Percentiles rank a stretch among this genome's conserved stretches.
Evolutionary conservation across 768 basidiomycete genomes (phyloP).

Genomic region (Rossbeevera mucosa): DNA sequence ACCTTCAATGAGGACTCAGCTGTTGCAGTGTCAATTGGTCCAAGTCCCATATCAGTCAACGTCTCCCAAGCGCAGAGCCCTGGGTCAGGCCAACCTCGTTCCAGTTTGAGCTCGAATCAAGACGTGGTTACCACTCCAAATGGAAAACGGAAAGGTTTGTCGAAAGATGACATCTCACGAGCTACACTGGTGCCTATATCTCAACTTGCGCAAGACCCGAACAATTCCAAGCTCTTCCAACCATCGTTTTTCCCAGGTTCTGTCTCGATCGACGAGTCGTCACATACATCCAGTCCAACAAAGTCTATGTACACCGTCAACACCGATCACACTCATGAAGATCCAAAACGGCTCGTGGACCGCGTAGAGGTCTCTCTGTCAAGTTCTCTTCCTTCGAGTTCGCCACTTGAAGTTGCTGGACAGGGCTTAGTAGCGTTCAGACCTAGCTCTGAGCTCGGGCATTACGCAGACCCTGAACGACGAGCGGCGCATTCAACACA

Average conservation of each 20-base stretch:
- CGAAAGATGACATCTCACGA: slow-evolving; percentile 59
- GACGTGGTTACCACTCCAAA: slow-evolving; percentile 21
- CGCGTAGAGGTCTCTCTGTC: slow-evolving; percentile 60
- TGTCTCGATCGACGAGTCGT: slow-evolving; percentile 20
- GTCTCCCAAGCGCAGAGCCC: slow-evolving; percentile 23
- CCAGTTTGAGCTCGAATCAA: slow-evolving; percentile 50
- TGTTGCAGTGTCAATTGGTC: slow-evolving; percentile 37
- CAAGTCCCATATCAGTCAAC: slow-evolving; percentile 23
- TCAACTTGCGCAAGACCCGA: slow-evolving; percentile 49
- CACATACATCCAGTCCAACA: slow-evolving; percentile 52
- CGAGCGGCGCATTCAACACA: slow-evolving; percentile 27
- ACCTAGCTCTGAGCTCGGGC: slow-evolving; percentile 78
- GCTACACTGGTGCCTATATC: slow-evolving; percentile 52
- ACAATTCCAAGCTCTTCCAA: slow-evolving; percentile 58
- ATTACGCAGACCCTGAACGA: slow-evolving; percentile 64
- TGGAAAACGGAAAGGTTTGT: slow-evolving; percentile 40
- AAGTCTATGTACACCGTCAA: slow-evolving; percentile 47
- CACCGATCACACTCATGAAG: slow-evolving; percentile 26
- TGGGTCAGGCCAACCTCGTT: slow-evolving; percentile 44
- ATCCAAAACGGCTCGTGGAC: slow-evolving; percentile 40
- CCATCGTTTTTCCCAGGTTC: slow-evolving; percentile 32
- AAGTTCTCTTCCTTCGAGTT: slow-evolving; percentile 49
- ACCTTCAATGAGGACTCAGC: slow-evolving; percentile 69
- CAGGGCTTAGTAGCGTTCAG: slow-evolving; percentile 38
- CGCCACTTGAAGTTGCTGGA: slow-evolving; percentile 37